phyloP scores from a whole-genome alignment of 129 eudicot species.

The Flaveria ramosissima region DNA sequence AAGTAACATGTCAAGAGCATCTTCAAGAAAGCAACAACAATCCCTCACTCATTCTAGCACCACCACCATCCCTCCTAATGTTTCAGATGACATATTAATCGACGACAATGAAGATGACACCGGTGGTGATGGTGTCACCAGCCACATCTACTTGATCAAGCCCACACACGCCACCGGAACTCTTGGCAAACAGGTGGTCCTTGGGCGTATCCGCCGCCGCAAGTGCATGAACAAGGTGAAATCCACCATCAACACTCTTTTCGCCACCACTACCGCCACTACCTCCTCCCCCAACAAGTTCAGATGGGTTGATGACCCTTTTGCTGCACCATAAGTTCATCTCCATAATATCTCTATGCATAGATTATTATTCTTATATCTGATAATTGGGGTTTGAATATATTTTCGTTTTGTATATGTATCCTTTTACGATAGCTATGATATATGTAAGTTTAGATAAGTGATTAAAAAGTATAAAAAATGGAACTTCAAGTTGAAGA shows the following conservation, averaged over 20 bases:
- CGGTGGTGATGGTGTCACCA: background rate
- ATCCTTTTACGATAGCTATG: background rate
- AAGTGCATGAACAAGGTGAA: conserved; percentile 50
- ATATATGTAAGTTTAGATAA: background rate
- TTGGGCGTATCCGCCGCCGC: conserved; percentile 67
- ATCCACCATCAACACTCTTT: conserved; percentile 41
- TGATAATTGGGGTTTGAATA: background rate
- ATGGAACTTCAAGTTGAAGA: background rate
- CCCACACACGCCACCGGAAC: conserved; percentile 14
- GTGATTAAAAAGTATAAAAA: background rate
- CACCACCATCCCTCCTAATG: conserved; percentile 4
- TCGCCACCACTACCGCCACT: conserved; percentile 22
- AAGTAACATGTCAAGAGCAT: conserved; percentile 31
- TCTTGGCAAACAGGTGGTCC: conserved; percentile 56
- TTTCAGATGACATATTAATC: conserved; percentile 11
- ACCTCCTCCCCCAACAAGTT: background rate
- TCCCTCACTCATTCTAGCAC: conserved; percentile 20
- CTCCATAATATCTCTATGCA: background rate
- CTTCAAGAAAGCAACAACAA: conserved; percentile 21
- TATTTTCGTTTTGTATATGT: background rate
- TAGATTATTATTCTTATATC: background rate
- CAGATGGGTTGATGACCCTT: conserved; percentile 8
- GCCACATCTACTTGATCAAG: conserved; percentile 18
- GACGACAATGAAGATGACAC: conserved; percentile 13
- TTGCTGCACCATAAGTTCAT: conserved; percentile 6